phyloP scores from a whole-genome alignment of 768 basidiomycete genomes.

The Auricularia heimuer region DNA sequence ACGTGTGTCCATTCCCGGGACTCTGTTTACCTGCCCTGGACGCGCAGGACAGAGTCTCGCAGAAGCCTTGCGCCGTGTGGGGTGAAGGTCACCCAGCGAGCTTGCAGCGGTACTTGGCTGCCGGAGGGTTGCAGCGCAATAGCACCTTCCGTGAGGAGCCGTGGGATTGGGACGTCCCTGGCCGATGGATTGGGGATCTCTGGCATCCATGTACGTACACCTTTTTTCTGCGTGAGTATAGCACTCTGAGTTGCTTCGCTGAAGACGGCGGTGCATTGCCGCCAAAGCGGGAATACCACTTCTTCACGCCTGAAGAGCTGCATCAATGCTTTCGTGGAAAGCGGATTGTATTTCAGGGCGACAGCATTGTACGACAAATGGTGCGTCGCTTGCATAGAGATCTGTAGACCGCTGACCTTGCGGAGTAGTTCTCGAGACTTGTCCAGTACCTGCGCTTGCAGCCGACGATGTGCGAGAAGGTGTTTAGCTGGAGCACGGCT shows the following conservation, averaged over 20 bases:
- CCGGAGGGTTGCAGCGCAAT: neutral
- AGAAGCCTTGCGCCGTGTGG: neutral
- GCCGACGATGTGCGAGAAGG: neutral
- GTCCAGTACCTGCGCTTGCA: neutral
- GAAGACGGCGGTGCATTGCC: neutral
- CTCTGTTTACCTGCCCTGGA: neutral
- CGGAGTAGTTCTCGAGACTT: neutral
- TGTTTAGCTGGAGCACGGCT: neutral
- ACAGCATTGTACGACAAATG: neutral
- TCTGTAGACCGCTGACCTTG: neutral
- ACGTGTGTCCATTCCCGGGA: neutral
- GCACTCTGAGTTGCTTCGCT: neutral
- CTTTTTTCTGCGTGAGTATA: neutral
- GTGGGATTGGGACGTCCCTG: constrained; percentile 1
- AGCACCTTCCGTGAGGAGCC: neutral
- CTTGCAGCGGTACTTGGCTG: neutral
- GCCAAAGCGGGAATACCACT: neutral
- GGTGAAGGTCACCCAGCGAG: neutral
- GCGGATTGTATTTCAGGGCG: neutral
- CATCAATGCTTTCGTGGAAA: neutral
- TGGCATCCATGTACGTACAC: neutral
- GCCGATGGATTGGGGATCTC: neutral
- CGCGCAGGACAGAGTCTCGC: neutral
- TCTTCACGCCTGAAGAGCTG: neutral
- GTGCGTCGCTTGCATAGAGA: neutral